These are phyloP conservation scores for Myxozyma melibiosi DNA, from an alignment of 805 yeast species.

Conservation along the genomic window DNA sequence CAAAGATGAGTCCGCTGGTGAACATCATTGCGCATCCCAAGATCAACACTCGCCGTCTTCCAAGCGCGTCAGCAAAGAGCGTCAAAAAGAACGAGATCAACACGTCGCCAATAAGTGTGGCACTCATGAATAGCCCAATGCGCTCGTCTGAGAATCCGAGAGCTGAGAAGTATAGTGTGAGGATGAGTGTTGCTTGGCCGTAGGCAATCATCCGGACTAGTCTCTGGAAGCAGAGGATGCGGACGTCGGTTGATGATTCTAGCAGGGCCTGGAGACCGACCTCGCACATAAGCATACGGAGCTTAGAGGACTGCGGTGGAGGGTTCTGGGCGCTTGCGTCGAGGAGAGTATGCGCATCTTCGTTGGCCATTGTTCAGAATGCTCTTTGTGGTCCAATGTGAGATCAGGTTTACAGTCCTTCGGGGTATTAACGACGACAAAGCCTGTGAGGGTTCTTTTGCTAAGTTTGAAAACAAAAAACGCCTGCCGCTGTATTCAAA, in stretches of 20 bases:
- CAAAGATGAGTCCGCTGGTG: conserved; percentile 48
- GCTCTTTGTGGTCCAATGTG: not conserved
- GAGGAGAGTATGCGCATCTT: not conserved
- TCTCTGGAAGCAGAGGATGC: conserved; percentile 37
- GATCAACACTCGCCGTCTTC: conserved; percentile 48
- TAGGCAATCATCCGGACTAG: conserved; percentile 43
- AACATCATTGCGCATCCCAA: conserved; percentile 48
- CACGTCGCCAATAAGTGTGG: conserved; percentile 55
- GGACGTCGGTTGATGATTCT: conserved; percentile 20
- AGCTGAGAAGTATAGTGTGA: conserved; percentile 51
- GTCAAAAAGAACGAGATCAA: conserved; percentile 50
- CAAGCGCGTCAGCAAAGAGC: conserved; percentile 51
- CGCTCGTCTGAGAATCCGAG: conserved; percentile 47
- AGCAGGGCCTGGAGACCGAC: conserved; percentile 20
- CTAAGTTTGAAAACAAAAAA: too few species aligned
- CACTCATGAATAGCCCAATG: conserved; percentile 55
- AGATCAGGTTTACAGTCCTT: not conserved
- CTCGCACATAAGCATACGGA: conserved; percentile 4
- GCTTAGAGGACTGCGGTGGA: not conserved
- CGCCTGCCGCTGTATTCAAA: too few species aligned
- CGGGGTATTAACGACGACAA: too few species aligned
- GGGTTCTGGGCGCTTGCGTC: not conserved
- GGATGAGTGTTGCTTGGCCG: conserved; percentile 42
- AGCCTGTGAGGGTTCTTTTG: too few species aligned
- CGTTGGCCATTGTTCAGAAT: not conserved